These are phyloP conservation scores for Linum lewisii DNA, from an alignment of 345 rosid species.

Conservation along the genomic window DNA sequence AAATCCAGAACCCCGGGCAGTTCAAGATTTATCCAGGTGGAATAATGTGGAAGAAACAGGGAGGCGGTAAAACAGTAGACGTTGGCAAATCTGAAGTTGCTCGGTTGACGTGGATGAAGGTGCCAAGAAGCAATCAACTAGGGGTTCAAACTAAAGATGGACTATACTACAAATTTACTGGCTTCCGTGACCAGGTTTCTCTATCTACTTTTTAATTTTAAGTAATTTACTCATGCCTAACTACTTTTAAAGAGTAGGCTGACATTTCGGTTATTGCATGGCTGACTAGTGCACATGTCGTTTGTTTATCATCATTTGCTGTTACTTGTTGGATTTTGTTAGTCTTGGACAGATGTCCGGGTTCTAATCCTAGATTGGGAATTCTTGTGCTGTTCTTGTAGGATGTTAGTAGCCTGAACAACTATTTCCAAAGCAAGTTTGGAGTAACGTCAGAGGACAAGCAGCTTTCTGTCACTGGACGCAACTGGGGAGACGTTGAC, in stretches of 20 bases:
- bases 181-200: conserved; percentile 85
- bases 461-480: conserved; percentile 88
- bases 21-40: conserved; percentile 68
- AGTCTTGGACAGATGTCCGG: not conserved
- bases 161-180: conserved; percentile 71
- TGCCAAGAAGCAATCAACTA: conserved; percentile 78
- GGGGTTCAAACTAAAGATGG: conserved; percentile 73
- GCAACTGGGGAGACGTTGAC: conserved; percentile 96
- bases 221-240: not conserved
- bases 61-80: conserved; percentile 95
- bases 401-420: conserved; percentile 70
- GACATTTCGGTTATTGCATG: not conserved
- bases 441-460: conserved; percentile 73
- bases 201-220: not conserved
- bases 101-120: conserved; percentile 78
- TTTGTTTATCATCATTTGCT: not conserved
- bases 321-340: not conserved
- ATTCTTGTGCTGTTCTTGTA: conserved; percentile 16
- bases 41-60: conserved; percentile 90
- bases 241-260: not conserved
- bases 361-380: not conserved
- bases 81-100: conserved; percentile 73
- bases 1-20: conserved; percentile 73
- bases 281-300: not conserved
- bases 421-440: conserved; percentile 60